Conservation (phyloP, 805 yeast genomes). For the Tetrapisispora phaffii region DNA sequence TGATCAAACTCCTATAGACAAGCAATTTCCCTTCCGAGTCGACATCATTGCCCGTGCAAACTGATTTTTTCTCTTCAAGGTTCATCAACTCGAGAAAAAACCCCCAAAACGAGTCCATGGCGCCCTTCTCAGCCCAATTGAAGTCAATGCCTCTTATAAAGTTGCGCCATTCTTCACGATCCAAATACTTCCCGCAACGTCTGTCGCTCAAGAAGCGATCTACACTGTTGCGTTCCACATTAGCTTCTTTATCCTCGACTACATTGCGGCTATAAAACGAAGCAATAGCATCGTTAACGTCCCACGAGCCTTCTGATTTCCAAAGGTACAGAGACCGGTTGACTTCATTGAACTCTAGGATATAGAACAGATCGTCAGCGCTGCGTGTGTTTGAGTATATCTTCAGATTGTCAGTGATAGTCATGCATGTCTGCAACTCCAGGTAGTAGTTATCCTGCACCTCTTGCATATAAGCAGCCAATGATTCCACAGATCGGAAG, state of each 20-base stretch:
- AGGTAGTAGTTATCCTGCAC: slow-evolving; percentile 21
- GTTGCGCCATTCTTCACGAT: slow-evolving; percentile 4
- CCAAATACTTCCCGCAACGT: slow-evolving; percentile 7
- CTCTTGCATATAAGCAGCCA: slow-evolving; percentile 13
- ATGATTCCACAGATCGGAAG: slow-evolving; percentile 7
- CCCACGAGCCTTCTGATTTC: slow-evolving; percentile 23
- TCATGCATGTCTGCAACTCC: slow-evolving; percentile 18
- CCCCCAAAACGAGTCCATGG: slow-evolving; percentile 14
- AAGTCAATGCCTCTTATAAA: slow-evolving; percentile 13
- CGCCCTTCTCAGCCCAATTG: slow-evolving; percentile 13
- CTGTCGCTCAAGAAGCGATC: slow-evolving; percentile 4
- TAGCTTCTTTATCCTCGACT: neutral
- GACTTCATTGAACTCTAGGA: slow-evolving; percentile 21
- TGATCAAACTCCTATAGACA: slow-evolving; percentile 15
- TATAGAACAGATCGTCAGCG: slow-evolving; percentile 14
- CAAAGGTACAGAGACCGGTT: slow-evolving; percentile 17
- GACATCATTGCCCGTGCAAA: no score
- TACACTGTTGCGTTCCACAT: neutral
- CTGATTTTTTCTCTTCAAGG: no score
- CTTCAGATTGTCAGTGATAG: slow-evolving; percentile 26
- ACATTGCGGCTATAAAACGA: slow-evolving; percentile 7
- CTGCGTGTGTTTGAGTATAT: slow-evolving; percentile 8
- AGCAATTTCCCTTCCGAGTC: neutral
- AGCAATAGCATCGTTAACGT: slow-evolving; percentile 15
- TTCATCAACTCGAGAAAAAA: neutral